These are phyloP conservation scores for California macrophylla DNA, from an alignment of 441 rosid species.

Conservation along the genomic window DNA sequence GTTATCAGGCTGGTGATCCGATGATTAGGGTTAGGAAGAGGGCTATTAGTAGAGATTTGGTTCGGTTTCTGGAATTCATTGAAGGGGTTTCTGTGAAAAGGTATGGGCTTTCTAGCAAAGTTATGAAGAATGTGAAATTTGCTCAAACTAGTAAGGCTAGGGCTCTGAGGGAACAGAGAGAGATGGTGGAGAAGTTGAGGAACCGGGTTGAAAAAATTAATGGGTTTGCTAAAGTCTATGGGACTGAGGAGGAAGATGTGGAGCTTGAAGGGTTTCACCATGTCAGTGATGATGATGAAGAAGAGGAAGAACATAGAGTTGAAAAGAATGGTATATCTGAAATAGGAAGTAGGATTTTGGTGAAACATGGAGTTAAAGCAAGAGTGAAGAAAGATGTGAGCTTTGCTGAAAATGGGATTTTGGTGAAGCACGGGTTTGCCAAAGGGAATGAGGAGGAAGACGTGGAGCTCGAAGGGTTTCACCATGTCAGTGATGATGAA, in stretches of 20 bases:
- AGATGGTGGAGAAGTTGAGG: constrained; percentile 32
- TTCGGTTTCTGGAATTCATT: constrained; percentile 46
- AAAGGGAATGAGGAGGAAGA: constrained; percentile 42
- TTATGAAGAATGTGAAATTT: constrained; percentile 29
- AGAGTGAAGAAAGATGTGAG: constrained; percentile 43
- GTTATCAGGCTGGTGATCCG: constrained; percentile 55
- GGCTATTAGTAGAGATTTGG: constrained; percentile 58
- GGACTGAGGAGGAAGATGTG: constrained; percentile 40
- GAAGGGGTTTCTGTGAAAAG: constrained; percentile 43
- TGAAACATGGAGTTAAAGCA: constrained; percentile 31
- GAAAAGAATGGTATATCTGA: constrained; percentile 11
- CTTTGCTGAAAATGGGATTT: constrained; percentile 46
- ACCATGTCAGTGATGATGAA: constrained; percentile 32
- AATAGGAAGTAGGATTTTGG: constrained; percentile 13
- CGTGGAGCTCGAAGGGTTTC: constrained; percentile 65
- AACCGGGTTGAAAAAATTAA: constrained; percentile 35
- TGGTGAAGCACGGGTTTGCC: constrained; percentile 27
- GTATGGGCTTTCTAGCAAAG: constrained; percentile 21
- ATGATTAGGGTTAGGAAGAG: constrained; percentile 69
- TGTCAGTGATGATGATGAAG: constrained; percentile 29
- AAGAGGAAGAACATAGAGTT: constrained; percentile 12
- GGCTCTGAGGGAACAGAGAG: constrained; percentile 25
- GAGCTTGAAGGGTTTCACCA: constrained; percentile 65
- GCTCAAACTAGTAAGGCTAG: constrained; percentile 23
- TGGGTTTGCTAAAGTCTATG: constrained; percentile 33